phyloP scores from a whole-genome alignment of 1,139 yeast species.

The Pneumocystis murina region DNA sequence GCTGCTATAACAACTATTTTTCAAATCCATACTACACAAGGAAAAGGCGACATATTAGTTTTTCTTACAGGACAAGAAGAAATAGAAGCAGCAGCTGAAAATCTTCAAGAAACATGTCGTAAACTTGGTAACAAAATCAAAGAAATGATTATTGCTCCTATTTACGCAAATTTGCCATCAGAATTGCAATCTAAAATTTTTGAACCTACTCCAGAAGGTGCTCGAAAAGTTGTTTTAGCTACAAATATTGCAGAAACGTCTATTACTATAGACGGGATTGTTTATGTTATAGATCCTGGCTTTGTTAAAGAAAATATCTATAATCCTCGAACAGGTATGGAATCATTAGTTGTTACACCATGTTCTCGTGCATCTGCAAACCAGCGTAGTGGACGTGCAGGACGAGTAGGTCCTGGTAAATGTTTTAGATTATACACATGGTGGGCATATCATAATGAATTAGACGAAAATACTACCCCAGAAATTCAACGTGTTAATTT shows the following conservation, averaged over 20 bases:
- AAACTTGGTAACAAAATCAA: slow-evolving; percentile 46
- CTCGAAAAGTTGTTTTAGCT: slow-evolving; percentile 60
- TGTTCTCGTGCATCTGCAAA: slow-evolving; percentile 73
- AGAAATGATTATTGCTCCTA: slow-evolving; percentile 70
- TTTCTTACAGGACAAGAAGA: slow-evolving; percentile 86
- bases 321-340: slow-evolving; percentile 67
- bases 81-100: slow-evolving; percentile 67
- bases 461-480: slow-evolving; percentile 74
- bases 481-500: slow-evolving; percentile 87
- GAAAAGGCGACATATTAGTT: slow-evolving; percentile 55
- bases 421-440: slow-evolving; percentile 66
- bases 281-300: slow-evolving; percentile 67
- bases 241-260: slow-evolving; percentile 77
- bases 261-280: slow-evolving; percentile 64
- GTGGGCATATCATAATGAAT: slow-evolving; percentile 51
- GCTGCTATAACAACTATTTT: slow-evolving; percentile 76
- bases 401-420: slow-evolving; percentile 74
- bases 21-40: slow-evolving; percentile 61
- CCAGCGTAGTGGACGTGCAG: slow-evolving; percentile 74
- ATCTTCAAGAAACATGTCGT: slow-evolving; percentile 45
- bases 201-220: slow-evolving; percentile 58
- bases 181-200: slow-evolving; percentile 60
- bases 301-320: slow-evolving; percentile 65
- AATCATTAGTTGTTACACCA: slow-evolving; percentile 54
- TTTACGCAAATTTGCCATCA: slow-evolving; percentile 63